Evolutionary conservation across 2,329 filamentous ascomycete species (phyloP).

Genomic region (Phaeosphaeria sp.): DNA sequence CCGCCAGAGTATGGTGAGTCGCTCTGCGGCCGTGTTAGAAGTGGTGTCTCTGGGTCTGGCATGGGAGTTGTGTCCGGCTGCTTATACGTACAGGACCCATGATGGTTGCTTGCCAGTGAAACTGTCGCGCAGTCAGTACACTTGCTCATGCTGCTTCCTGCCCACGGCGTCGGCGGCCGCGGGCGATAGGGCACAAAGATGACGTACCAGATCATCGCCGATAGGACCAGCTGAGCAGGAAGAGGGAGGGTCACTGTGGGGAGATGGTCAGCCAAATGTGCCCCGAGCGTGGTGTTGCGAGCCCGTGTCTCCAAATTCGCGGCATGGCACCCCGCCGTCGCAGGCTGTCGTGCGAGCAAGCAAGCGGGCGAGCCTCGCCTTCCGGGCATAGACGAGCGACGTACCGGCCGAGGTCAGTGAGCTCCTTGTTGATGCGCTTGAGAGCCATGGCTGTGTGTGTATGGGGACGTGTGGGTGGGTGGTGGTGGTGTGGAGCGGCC

Average conservation of each 20-base stretch:
- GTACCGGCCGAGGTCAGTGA: slow-evolving; percentile 87
- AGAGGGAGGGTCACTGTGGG: slow-evolving; percentile 87
- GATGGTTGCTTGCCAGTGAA: slow-evolving; percentile 99
- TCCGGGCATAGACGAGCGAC: slow-evolving; percentile 33
- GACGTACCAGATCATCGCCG: slow-evolving; percentile 94
- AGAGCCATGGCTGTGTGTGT: slow-evolving; percentile 70
- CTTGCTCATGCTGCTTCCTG: slow-evolving; percentile 18
- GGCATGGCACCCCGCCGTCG: slow-evolving; percentile 40
- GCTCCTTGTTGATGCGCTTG: slow-evolving; percentile 95
- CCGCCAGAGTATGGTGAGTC: slow-evolving; percentile 98
- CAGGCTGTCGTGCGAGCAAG: slow-evolving; percentile 50
- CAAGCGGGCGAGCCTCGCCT: slow-evolving; percentile 32
- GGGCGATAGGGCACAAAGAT: slow-evolving; percentile 26
- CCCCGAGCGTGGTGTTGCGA: slow-evolving; percentile 10
- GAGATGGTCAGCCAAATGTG: slow-evolving; percentile 41
- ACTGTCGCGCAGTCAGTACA: slow-evolving; percentile 64
- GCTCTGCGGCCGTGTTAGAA: slow-evolving; percentile 63
- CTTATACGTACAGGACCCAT: slow-evolving; percentile 90
- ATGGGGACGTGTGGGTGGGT: slow-evolving; percentile 22
- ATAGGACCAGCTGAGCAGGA: slow-evolving; percentile 98
- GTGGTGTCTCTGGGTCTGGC: background rate
- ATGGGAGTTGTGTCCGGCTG: slow-evolving; percentile 3
- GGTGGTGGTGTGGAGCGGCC: slow-evolving; percentile 19
- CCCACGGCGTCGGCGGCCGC: slow-evolving; percentile 31
- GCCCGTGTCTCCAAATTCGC: slow-evolving; percentile 16